Base-by-base conservation (phyloP, 192 early-diverging fungal species). In the Rhizophagus sp. region DNA sequence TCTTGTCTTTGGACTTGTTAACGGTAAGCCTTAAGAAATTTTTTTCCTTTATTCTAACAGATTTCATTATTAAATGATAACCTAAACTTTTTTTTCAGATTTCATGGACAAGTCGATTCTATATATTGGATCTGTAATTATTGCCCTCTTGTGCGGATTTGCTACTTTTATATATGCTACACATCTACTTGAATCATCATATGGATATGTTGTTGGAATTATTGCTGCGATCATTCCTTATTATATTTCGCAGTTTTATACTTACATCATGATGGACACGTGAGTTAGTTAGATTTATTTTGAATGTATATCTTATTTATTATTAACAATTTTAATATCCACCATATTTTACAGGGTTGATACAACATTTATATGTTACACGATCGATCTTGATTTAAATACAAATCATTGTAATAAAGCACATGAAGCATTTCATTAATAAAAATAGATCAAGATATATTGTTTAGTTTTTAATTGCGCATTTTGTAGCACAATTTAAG, bases 281-380 rank as follows among this genome's bases (percentile, higher is more conserved):
- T 94, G 87, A 88, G 92, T 85, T 15, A 13, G 13, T 77, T 39
- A 73, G 3, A 1, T 25, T 17, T 65, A 64, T 22, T 50, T 62
- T 1, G 13, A 25, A 6, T 7, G 2, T n/a, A 24, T 64, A n/a
- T 27, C 47, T 30, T 39, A 24, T 12, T n/a, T 44, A 9, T 73
- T 68, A 64, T 30, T 52, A n/a, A 44, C 33, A 78, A 73, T 25
- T 34, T 39, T 81, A 30, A 52, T 52, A 50, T 49, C 34, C 72
- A 1, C 39, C 19, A 24, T 66, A 64, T 36, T 33, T 67, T 73
- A 3, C 84, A 95, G 93, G 30, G 84, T 94, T 19, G 93, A 95
- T 82, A 90, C 94, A 1, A 90, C 89, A 2, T 94, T 94, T 80
- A 79, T 95, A n/a, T 94, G 93, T 79, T 95, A 94, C 81, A 87